phyloP scores from a whole-genome alignment of 73 alveolate genomes.

The Urostyla sp. region DNA sequence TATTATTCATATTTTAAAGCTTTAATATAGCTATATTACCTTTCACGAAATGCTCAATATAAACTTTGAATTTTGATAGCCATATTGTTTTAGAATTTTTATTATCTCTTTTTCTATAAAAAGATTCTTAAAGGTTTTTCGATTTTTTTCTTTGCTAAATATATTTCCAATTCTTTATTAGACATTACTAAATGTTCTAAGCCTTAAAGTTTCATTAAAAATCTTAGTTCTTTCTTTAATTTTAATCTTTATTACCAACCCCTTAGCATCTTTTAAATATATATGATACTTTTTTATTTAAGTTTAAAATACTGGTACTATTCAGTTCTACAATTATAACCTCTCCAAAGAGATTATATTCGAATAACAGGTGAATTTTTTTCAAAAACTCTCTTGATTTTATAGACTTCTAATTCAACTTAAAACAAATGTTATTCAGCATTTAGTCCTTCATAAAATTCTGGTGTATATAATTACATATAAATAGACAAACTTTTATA shows the following conservation, averaged over 20 bases:
- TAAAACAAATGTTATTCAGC: constrained; percentile 72
- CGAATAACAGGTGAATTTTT: constrained; percentile 61
- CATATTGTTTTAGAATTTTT: constrained; percentile 1
- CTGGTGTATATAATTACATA: constrained; percentile 69
- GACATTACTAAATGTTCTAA: constrained; percentile 49
- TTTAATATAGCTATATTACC: constrained; percentile 19
- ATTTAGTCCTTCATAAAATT: constrained; percentile 53
- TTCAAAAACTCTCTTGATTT: constrained; percentile 63
- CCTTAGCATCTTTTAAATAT: constrained; percentile 62
- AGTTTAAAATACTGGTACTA: constrained; percentile 45
- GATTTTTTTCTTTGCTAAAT: constrained; percentile 45
- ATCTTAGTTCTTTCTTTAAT: constrained; percentile 57
- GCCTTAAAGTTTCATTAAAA: constrained; percentile 37
- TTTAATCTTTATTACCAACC: constrained; percentile 56
- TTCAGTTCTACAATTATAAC: constrained; percentile 52
- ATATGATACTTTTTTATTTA: constrained; percentile 59
- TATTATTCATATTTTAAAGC: constrained; percentile 47
- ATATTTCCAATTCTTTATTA: constrained; percentile 39
- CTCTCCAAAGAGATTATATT: constrained; percentile 60
- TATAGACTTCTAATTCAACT: constrained; percentile 67
- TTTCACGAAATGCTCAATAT: constrained; percentile 12
- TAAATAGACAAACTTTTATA: constrained; percentile 56
- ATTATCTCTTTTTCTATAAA: not conserved
- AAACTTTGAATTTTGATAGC: constrained; percentile 48
- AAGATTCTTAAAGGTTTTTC: constrained; percentile 35